These are phyloP conservation scores for Neurospora tetrasperma DNA, from an alignment of 495 filamentous ascomycete genomes.

Conservation along the genomic window DNA sequence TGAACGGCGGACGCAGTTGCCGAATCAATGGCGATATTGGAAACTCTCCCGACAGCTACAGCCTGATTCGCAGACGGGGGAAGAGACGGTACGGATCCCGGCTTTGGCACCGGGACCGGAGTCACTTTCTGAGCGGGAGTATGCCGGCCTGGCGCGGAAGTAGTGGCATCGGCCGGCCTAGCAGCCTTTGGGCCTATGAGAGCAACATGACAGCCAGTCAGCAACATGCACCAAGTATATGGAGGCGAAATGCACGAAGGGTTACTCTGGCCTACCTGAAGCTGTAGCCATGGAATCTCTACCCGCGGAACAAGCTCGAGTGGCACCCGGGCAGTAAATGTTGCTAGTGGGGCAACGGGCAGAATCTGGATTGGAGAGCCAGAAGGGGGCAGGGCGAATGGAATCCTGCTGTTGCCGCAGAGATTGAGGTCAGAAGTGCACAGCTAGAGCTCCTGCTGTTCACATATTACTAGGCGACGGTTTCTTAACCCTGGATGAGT, in stretches of 20 bases:
- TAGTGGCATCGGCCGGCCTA: conserved; percentile 2
- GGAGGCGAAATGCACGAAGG: not conserved
- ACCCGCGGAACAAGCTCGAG: not conserved
- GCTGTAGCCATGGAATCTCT: conserved; percentile 6
- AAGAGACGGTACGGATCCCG: conserved; percentile 13
- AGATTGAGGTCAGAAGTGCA: not conserved
- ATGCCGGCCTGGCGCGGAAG: conserved; percentile 2
- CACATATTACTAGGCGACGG: not conserved
- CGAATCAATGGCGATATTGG: not conserved
- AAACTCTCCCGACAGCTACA: conserved; percentile 1
- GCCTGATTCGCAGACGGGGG: conserved; percentile 5
- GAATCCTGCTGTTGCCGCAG: not conserved
- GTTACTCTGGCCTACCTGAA: conserved; percentile 11
- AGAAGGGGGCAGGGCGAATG: not conserved
- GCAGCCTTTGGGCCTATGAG: conserved; percentile 10
- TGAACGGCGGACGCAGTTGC: not conserved
- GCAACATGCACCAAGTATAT: not conserved
- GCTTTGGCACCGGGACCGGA: conserved; percentile 16
- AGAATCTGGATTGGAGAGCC: not conserved
- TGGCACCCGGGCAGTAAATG: not conserved
- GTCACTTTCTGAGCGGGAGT: conserved; percentile 9
- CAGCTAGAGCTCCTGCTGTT: not conserved
- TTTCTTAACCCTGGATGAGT: not conserved
- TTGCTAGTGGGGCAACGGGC: not conserved
- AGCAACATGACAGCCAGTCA: conserved; percentile 2